A percentile compares a stretch with the other conserved stretches of the same genome.
These are phyloP conservation scores for Colletotrichum gloeosporioides DNA, from an alignment of 2,329 filamentous ascomycete genomes.

Conservation along the genomic window DNA sequence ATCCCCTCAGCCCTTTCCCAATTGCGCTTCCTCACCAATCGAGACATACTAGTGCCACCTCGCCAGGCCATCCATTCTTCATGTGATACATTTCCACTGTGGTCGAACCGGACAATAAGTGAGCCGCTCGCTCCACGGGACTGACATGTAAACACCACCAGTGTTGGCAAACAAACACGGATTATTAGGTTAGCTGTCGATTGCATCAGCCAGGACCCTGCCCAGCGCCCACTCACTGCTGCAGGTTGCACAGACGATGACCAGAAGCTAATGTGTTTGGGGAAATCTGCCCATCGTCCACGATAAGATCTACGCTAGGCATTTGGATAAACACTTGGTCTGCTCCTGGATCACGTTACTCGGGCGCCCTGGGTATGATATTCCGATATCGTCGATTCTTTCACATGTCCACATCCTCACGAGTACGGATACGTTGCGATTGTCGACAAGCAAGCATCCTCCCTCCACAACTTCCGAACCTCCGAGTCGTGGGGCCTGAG, in stretches of 20 bases:
- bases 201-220: background rate
- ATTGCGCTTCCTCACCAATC: conserved; percentile 5
- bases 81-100: background rate
- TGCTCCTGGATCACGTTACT: background rate
- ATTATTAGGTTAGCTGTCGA: background rate
- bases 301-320: background rate
- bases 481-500: background rate
- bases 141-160: background rate
- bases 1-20: conserved; percentile 44
- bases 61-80: background rate
- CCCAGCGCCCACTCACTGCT: background rate
- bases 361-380: background rate
- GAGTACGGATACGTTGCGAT: conserved; percentile 7
- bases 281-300: background rate
- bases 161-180: background rate
- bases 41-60: background rate
- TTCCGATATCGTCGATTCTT: background rate
- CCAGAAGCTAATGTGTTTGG: background rate
- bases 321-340: background rate
- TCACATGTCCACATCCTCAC: background rate
- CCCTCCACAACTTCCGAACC: background rate
- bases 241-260: background rate
- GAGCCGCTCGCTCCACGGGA: background rate
- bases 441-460: background rate
- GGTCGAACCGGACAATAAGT: background rate